A percentile compares a stretch with the other conserved stretches of the same genome.
phyloP scores from a whole-genome alignment of 139 green algal species.

The Micractinium sp. region DNA sequence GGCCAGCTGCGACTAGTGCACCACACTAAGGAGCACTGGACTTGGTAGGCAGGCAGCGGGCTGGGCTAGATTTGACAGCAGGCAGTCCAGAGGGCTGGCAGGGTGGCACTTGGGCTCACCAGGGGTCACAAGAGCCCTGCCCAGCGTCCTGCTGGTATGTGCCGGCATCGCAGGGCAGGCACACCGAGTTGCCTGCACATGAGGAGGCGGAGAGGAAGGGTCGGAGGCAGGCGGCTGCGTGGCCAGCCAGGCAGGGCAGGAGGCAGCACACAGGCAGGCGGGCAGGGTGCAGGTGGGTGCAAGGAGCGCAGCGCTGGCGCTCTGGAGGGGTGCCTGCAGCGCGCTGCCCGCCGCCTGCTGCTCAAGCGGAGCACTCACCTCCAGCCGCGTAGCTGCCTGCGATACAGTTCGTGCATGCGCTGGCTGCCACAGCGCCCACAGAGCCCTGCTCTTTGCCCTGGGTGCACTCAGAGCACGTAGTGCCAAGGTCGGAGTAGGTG shows the following conservation, averaged over 20 bases:
- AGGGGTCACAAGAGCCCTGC: not conserved
- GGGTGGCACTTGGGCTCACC: not conserved
- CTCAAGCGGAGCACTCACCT: not conserved
- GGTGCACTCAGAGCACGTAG: not conserved
- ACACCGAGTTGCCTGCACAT: not conserved
- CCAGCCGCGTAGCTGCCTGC: not conserved
- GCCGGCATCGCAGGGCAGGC: not conserved
- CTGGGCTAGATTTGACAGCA: no score
- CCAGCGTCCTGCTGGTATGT: not conserved
- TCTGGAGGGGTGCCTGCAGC: no score
- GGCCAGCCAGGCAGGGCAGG: no score
- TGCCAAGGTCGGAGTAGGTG: not conserved
- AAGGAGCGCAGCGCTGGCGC: no score
- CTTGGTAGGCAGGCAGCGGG: no score
- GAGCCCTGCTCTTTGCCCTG: not conserved
- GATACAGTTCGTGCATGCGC: not conserved
- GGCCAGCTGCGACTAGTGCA: no score
- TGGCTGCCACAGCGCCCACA: not conserved
- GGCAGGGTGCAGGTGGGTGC: no score
- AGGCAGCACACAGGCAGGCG: not conserved
- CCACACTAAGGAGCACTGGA: no score
- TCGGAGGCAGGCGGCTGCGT: not conserved
- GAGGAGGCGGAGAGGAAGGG: no score
- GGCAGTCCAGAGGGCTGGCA: not conserved
- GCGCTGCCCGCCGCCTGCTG: no score